These are phyloP conservation scores for Coprinopsis cinerea DNA, from an alignment of 768 basidiomycete genomes.

Conservation along the genomic window DNA sequence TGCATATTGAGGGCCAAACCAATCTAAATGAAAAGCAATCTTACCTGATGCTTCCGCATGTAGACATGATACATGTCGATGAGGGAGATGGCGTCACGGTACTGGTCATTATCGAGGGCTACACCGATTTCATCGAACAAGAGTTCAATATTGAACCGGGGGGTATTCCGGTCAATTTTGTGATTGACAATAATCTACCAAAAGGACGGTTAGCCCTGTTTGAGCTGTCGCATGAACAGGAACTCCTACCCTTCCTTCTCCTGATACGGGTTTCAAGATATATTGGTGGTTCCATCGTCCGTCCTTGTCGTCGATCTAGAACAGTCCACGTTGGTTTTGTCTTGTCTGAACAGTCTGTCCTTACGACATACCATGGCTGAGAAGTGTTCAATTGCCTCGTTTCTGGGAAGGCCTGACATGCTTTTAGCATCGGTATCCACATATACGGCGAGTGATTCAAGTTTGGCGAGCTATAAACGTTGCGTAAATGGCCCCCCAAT, in stretches of 20 bases:
- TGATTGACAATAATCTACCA: conserved; percentile 76
- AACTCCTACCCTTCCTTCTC: conserved; percentile 75
- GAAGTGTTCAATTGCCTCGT: conserved; percentile 70
- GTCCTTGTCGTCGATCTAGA: conserved; percentile 40
- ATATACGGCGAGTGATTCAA: conserved; percentile 86
- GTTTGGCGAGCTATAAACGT: conserved; percentile 61
- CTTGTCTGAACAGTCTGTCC: neutral
- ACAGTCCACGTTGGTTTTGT: neutral
- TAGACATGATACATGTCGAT: conserved; percentile 98
- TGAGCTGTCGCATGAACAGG: conserved; percentile 7
- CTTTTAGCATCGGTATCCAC: conserved; percentile 90
- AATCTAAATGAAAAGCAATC: conserved; percentile 9
- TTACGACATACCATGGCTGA: conserved; percentile 52
- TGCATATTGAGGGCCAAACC: conserved; percentile 13
- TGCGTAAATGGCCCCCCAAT: neutral
- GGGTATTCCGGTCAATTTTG: conserved; percentile 62
- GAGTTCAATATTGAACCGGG: conserved; percentile 83
- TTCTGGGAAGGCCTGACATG: conserved; percentile 59
- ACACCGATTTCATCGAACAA: conserved; percentile 92
- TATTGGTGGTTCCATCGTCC: conserved; percentile 75
- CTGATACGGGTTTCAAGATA: conserved; percentile 91
- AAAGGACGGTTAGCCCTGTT: conserved; percentile 5
- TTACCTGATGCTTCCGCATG: conserved; percentile 73
- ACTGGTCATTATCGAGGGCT: conserved; percentile 88
- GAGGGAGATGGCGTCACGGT: conserved; percentile 86